These are phyloP conservation scores for Lepidium didymum DNA, from an alignment of 345 rosid genomes.

Conservation along the genomic window DNA sequence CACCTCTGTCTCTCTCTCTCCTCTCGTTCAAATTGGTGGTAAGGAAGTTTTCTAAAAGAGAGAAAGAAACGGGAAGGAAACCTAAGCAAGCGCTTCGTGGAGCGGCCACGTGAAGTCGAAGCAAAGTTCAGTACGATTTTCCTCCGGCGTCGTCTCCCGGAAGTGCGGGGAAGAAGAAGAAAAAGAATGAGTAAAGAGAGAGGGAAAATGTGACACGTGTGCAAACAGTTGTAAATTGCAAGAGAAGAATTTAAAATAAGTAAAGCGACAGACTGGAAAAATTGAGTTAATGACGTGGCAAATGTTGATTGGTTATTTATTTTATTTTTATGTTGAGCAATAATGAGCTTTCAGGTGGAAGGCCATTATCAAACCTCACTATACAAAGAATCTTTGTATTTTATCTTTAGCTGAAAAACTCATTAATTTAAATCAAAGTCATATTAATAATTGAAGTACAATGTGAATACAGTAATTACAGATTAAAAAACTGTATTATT, in stretches of 20 bases:
- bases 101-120: conserved; percentile 13
- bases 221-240: conserved; percentile 7
- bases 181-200: neutral
- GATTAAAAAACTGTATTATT: neutral
- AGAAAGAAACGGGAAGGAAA: neutral
- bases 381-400: too few species aligned
- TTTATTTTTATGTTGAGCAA: neutral
- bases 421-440: too few species aligned
- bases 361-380: conserved; percentile 24
- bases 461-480: neutral
- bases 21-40: conserved; percentile 18
- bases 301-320: neutral
- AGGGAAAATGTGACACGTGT: conserved; percentile 32
- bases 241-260: neutral
- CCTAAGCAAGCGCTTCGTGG: conserved; percentile 14
- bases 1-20: neutral
- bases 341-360: conserved; percentile 22
- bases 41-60: neutral
- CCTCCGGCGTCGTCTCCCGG: conserved; percentile 32
- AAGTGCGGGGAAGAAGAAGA: conserved; percentile 9
- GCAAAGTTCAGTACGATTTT: conserved; percentile 21
- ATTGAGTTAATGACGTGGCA: conserved; percentile 15
- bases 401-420: too few species aligned
- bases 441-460: neutral
- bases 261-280: conserved; percentile 24